Conservation (phyloP, 2,329 filamentous ascomycete genomes). For the Tolypocladium ovalisporum region DNA sequence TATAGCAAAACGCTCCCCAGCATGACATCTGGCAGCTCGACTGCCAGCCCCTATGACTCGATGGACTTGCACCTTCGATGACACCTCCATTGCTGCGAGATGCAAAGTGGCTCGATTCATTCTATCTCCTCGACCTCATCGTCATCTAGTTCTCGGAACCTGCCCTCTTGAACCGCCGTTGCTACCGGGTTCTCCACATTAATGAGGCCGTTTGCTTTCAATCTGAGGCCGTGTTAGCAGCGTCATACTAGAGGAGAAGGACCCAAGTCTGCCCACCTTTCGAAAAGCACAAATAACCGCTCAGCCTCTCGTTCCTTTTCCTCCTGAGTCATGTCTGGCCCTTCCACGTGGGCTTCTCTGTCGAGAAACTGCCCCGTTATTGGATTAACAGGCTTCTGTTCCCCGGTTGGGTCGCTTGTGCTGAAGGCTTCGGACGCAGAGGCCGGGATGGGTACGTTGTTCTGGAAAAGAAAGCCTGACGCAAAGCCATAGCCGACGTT, state of each 20-base stretch:
- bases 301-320: conserved; percentile 92
- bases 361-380: conserved; percentile 78
- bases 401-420: conserved; percentile 15
- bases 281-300: conserved; percentile 79
- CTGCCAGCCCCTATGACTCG: not conserved
- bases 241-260: not conserved
- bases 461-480: conserved; percentile 77
- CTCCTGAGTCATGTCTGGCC: conserved; percentile 72
- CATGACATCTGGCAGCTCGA: not conserved
- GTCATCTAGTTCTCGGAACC: conserved; percentile 57
- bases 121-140: conserved; percentile 36
- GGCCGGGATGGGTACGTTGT: conserved; percentile 68
- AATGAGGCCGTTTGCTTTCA: conserved; percentile 66
- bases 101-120: conserved; percentile 2
- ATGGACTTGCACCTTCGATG: not conserved
- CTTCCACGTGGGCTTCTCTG: conserved; percentile 46
- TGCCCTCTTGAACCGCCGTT: conserved; percentile 55
- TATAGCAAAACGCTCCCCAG: not conserved
- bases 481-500: conserved; percentile 95
- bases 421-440: conserved; percentile 42
- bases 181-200: conserved; percentile 71
- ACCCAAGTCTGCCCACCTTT: conserved; percentile 43
- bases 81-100: not conserved
- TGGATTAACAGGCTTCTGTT: conserved; percentile 54
- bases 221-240: conserved; percentile 21